Conservation (phyloP, 345 rosid genomes). For the Gossypium sturtianum region DNA sequence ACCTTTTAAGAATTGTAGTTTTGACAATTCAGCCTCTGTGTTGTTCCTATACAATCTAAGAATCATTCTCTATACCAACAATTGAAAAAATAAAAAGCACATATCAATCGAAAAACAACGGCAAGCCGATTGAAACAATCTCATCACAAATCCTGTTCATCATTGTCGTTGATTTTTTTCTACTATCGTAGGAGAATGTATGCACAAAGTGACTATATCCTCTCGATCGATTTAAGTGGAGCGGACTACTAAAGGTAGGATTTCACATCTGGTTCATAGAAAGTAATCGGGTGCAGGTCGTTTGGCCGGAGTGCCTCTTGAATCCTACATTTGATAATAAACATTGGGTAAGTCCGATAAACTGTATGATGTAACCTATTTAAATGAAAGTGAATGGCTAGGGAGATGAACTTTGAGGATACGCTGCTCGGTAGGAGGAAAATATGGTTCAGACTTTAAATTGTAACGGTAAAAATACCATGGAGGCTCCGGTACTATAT, state of each 20-base stretch:
- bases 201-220: neutral
- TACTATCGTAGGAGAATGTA: neutral
- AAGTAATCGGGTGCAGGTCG: slow-evolving; percentile 97
- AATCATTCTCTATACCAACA: too few species aligned
- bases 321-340: slow-evolving; percentile 50
- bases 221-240: neutral
- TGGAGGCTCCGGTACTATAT: too few species aligned
- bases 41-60: too few species aligned
- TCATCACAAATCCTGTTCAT: neutral
- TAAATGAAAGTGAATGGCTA: neutral
- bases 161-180: neutral
- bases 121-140: neutral
- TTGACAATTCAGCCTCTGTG: too few species aligned
- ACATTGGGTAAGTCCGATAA: too few species aligned
- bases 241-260: neutral
- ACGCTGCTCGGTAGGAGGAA: neutral
- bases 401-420: neutral
- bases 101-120: neutral
- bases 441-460: neutral
- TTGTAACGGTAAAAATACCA: neutral
- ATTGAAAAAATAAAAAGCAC: neutral
- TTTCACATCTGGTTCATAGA: slow-evolving; percentile 32
- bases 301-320: slow-evolving; percentile 84
- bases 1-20: too few species aligned
- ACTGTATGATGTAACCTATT: too few species aligned